Conservation (phyloP, 2,329 filamentous ascomycete species). For the Talaromyces verruculosus region DNA sequence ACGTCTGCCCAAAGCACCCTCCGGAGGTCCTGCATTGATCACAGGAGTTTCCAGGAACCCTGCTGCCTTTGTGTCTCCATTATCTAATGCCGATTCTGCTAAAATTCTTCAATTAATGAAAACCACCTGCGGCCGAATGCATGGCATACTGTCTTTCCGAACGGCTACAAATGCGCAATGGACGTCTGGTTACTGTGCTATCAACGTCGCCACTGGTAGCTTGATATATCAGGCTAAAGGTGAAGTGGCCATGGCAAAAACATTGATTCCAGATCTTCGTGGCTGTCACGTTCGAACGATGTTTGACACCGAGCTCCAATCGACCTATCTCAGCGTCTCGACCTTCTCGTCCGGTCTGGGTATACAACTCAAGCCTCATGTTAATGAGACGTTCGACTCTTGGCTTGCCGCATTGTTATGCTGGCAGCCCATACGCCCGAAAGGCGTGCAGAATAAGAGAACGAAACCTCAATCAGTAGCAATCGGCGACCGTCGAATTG, state of each 20-base stretch:
- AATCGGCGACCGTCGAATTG: constrained; percentile 44
- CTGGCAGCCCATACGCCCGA: constrained; percentile 53
- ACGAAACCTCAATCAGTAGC: constrained; percentile 49
- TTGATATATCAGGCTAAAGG: constrained; percentile 53
- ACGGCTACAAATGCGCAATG: constrained; percentile 44
- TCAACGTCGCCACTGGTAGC: constrained; percentile 52
- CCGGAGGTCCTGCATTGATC: constrained; percentile 27
- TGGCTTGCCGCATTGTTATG: constrained; percentile 54
- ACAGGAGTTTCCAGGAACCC: constrained; percentile 31
- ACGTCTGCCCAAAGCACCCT: constrained; percentile 35
- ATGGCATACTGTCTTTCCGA: constrained; percentile 54
- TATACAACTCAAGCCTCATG: constrained; percentile 50
- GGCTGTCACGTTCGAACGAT: constrained; percentile 52
- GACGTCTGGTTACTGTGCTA: constrained; percentile 54
- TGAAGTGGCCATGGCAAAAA: constrained; percentile 49
- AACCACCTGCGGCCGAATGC: constrained; percentile 53
- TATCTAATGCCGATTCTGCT: constrained; percentile 47
- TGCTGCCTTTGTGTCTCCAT: constrained; percentile 35
- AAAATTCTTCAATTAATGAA: constrained; percentile 54
- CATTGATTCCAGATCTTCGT: constrained; percentile 50
- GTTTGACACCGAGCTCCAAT: constrained; percentile 48
- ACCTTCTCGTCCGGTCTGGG: constrained; percentile 50
- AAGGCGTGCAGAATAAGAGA: constrained; percentile 52
- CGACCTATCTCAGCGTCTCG: constrained; percentile 50
- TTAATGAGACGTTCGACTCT: constrained; percentile 53